Percentiles rank a stretch among this genome's conserved stretches.
These are phyloP conservation scores for Fragaria vesca DNA, from an alignment of 306 rosid genomes.

Conservation along the genomic window DNA sequence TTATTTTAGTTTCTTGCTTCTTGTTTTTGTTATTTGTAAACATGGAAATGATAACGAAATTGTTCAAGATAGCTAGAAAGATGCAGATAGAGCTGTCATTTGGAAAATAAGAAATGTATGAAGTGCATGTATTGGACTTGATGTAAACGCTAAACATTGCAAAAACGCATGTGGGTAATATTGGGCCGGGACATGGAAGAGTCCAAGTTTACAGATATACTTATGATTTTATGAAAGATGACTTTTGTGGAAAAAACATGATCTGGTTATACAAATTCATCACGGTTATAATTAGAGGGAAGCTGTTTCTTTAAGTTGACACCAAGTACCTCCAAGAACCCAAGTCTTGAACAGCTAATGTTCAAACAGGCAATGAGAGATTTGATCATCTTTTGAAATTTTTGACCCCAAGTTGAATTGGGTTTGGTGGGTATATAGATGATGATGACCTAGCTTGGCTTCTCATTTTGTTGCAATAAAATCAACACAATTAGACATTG, in stretches of 20 bases:
- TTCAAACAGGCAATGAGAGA: neutral
- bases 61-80: neutral
- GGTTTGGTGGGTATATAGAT: neutral
- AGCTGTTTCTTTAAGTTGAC: constrained; percentile 1
- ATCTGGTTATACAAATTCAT: neutral
- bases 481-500: neutral
- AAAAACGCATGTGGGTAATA: neutral
- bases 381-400: neutral
- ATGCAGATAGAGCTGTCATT: neutral
- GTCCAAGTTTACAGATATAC: neutral
- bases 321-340: neutral
- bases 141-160: neutral
- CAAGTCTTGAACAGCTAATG: neutral
- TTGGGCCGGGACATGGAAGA: neutral
- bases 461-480: neutral
- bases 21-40: neutral
- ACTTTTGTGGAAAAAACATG: neutral
- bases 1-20: neutral
- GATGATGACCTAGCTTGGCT: neutral
- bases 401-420: neutral
- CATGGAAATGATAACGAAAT: neutral
- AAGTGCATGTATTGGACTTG: neutral
- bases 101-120: neutral
- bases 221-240: neutral
- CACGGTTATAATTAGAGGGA: neutral